Evolutionary conservation across 1,284 basidiomycete species (phyloP), one percentile per base, ranked within the genome.

Genomic region (Trichosporon coremiiforme): DNA sequence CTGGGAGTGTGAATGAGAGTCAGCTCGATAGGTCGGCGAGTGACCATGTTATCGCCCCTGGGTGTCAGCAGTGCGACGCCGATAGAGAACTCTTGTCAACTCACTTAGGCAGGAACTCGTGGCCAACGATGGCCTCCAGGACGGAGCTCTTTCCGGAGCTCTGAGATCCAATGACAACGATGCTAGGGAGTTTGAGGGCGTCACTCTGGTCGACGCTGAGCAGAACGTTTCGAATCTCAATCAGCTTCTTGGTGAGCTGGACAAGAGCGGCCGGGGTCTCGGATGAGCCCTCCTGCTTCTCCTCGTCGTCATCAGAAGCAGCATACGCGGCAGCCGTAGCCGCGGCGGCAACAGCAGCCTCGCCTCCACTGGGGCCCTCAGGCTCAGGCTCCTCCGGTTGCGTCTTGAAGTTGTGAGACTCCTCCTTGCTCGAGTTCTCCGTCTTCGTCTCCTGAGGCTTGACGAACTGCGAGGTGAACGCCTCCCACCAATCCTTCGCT

Each of bases 41-140:
- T 99, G 62, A 99, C 97, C 97, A 99, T 99, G 84, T 99, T 99
- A 84, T 95, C 92, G 70, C 96, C 96, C 85, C 94, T 97, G 78
- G 10, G 50, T 53, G 66, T 25, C 41, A 65, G 47, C 17, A 12
- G 36, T 17, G 62, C 4, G 50, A 25, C 25, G 7, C 8, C 33
- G 29, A 20, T 60, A 10, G 31, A n/a, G 33, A 74, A 31, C 25
- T 25, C 25, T 25, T 25, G 25, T 25, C 25, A 38, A 84, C 89
- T 75, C 75, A 96, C 94, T 99, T 99, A 45, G 96, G 97, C 53
- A 99, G 85, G 83, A 99, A 99, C 82, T 99, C 95, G 75, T 98
- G 94, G 0, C 96, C 97, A 25, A 99, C 97, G 74, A 99, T 94
- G 1, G 97, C 92, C 83, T 99, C 96, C 67, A 99, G 85, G 0